Conservation (phyloP, 1,139 yeast genomes). For the Geotrichum restrictum region DNA sequence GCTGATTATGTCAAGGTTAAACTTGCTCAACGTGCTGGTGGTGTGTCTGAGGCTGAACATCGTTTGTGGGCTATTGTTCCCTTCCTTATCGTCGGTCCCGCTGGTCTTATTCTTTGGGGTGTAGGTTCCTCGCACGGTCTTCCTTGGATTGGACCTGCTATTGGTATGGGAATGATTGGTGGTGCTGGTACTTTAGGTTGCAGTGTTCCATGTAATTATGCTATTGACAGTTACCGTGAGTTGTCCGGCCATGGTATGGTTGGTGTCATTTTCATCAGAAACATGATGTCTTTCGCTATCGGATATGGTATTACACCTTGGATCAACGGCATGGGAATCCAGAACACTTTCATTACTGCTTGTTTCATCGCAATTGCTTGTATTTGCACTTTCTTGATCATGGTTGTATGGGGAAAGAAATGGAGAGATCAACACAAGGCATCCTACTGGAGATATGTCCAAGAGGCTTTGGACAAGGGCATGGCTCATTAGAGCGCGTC, state of each 20-base stretch:
- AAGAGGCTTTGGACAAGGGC: conserved; percentile 19
- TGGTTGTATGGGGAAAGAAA: conserved; percentile 37
- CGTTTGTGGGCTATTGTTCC: conserved; percentile 64
- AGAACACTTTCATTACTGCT: conserved; percentile 46
- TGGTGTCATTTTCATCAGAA: conserved; percentile 36
- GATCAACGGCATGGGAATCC: conserved; percentile 44
- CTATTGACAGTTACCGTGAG: conserved; percentile 51
- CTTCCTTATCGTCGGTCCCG: conserved; percentile 63
- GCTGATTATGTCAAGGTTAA: conserved; percentile 61
- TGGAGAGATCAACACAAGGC: conserved; percentile 9
- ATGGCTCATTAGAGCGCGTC: conserved; percentile 15
- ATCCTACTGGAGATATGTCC: conserved; percentile 18
- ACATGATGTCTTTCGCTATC: conserved; percentile 47
- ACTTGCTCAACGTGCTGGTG: conserved; percentile 65
- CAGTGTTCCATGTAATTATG: conserved; percentile 51
- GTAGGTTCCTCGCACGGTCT: conserved; percentile 63
- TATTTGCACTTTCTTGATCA: conserved; percentile 42
- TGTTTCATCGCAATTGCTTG: conserved; percentile 46
- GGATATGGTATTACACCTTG: conserved; percentile 51
- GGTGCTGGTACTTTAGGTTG: conserved; percentile 55
- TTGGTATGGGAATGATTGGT: conserved; percentile 43
- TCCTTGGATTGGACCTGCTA: conserved; percentile 51
- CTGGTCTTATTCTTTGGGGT: conserved; percentile 73
- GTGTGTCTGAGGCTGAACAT: conserved; percentile 72
- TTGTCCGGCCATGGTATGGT: conserved; percentile 55